These are phyloP conservation scores for Corynascus novoguineensis DNA, from an alignment of 495 filamentous ascomycete genomes.

Conservation along the genomic window DNA sequence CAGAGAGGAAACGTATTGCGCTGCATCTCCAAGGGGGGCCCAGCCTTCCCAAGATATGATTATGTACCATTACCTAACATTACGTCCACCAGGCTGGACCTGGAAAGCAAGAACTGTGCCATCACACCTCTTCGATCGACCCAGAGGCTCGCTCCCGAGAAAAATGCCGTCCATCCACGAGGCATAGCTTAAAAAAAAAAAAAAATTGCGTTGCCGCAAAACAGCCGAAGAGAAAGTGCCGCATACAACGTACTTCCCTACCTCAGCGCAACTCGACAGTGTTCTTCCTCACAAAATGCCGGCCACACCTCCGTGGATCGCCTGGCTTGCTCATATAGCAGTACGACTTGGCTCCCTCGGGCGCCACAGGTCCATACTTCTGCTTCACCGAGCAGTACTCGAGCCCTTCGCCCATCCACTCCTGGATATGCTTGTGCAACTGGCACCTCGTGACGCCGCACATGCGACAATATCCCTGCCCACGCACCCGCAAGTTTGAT, in stretches of 20 bases:
- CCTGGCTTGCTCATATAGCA: slow-evolving; percentile 48
- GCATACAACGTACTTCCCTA: neutral
- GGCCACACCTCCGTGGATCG: slow-evolving; percentile 44
- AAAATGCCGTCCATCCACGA: too few species aligned
- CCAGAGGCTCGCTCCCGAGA: too few species aligned
- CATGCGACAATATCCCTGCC: slow-evolving; percentile 46
- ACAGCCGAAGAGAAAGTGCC: neutral
- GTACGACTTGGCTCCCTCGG: slow-evolving; percentile 32
- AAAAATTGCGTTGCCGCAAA: too few species aligned
- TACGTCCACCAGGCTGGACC: too few species aligned
- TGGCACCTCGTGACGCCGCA: slow-evolving; percentile 50
- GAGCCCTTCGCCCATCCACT: slow-evolving; percentile 43
- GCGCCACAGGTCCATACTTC: slow-evolving; percentile 43
- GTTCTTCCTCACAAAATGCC: slow-evolving; percentile 33
- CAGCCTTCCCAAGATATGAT: too few species aligned
- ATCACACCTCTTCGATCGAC: too few species aligned
- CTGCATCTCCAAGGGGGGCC: too few species aligned
- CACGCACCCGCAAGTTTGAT: slow-evolving; percentile 36
- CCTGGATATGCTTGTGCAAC: slow-evolving; percentile 48
- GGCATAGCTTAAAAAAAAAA: too few species aligned
- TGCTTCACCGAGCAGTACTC: slow-evolving; percentile 49
- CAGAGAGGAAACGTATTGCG: too few species aligned
- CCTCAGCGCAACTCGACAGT: slow-evolving; percentile 24
- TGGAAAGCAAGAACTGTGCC: too few species aligned
- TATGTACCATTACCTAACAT: too few species aligned